Base-by-base conservation (phyloP, 768 basidiomycete species). In the Serpula lacrymans region DNA sequence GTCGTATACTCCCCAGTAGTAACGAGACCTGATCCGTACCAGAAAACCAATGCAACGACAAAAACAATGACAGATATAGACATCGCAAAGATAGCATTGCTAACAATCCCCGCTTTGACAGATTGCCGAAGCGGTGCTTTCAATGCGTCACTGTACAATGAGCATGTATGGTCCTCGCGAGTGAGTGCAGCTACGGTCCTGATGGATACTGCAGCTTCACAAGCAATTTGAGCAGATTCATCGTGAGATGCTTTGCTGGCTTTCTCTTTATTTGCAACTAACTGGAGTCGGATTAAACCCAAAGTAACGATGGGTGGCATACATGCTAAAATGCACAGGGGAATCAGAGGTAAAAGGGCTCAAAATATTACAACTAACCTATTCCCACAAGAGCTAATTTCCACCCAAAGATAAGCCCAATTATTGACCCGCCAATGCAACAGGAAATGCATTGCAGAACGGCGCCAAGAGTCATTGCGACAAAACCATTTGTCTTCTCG, bases 161-260 rank as follows among this genome's bases (percentile, higher is more conserved):
- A 29, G 36, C 54, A 59, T 42, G 71, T 69, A 26, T 75, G 71
- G 4, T 67, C 61, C 54, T 80, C 78, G 26, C 77, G 60, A 0
- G 75, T 78, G 8, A 80, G 59, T 2, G 64, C 58, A 0, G 77
- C 75, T n/a, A 80, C 77, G 1, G 78, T 79, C 13, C 71, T 54
- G 46, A 80, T 77, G 8, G 78, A 67, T 12, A 67, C 70, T 2
- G 77, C 76, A 2, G 75, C 74, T 46, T 80, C 78, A 41, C 75
- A 75, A 11, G 77, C 77, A 26, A 75, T 57, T 42, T 78, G 75
- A 3, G 77, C 74, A 6, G 70, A 71, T 28, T 9, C 27, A 9
- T 28, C 27, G 27, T 28, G 27, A 9, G 27, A 9, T 28, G 27
- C 27, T 28, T 28, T 28, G 27, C 9, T n/a, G 9, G 27, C 27